Percentiles rank a stretch among this genome's conserved stretches.
These are phyloP conservation scores for Aspergillus indologenus DNA, from an alignment of 495 filamentous ascomycete species.

Conservation along the genomic window DNA sequence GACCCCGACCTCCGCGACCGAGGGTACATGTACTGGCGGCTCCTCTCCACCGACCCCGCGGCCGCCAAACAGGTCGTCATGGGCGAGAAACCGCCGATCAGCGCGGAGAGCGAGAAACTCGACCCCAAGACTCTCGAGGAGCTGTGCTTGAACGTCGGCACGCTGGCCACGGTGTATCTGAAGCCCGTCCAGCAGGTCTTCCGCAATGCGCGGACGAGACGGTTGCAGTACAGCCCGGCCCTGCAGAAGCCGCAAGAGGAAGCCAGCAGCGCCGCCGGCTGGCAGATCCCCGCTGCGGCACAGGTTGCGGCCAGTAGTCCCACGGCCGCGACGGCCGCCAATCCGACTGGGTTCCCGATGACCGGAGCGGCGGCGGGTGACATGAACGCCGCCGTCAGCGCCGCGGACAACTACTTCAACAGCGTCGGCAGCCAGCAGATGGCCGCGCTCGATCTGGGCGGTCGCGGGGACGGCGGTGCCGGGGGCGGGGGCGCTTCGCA, in stretches of 20 bases:
- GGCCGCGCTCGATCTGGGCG: conserved; percentile 61
- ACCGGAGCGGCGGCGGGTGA: conserved; percentile 34
- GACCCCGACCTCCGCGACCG: conserved; percentile 94
- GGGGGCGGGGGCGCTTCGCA: conserved; percentile 39
- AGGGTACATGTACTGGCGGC: conserved; percentile 99
- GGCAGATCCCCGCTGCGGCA: conserved; percentile 28
- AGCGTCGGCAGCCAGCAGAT: conserved; percentile 67
- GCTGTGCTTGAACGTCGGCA: conserved; percentile 95
- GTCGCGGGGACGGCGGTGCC: conserved; percentile 38
- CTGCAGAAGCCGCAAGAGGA: conserved; percentile 65
- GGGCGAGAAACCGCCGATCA: conserved; percentile 96
- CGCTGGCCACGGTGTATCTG: conserved; percentile 92
- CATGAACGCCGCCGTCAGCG: conserved; percentile 68
- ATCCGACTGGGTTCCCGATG: conserved; percentile 9
- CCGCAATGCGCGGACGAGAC: conserved; percentile 76
- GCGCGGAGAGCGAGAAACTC: conserved; percentile 90
- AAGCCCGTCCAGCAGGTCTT: conserved; percentile 99
- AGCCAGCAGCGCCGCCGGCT: conserved; percentile 38
- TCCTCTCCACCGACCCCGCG: conserved; percentile 90
- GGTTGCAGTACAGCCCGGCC: conserved; percentile 75
- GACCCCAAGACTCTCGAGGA: conserved; percentile 92
- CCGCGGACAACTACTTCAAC: conserved; percentile 84
- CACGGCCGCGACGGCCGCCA: conserved; percentile 22
- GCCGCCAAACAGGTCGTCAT: conserved; percentile 86
- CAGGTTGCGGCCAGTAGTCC: conserved; percentile 11